Conservation (phyloP, 495 filamentous ascomycete genomes). For the Penicillium ucsense region DNA sequence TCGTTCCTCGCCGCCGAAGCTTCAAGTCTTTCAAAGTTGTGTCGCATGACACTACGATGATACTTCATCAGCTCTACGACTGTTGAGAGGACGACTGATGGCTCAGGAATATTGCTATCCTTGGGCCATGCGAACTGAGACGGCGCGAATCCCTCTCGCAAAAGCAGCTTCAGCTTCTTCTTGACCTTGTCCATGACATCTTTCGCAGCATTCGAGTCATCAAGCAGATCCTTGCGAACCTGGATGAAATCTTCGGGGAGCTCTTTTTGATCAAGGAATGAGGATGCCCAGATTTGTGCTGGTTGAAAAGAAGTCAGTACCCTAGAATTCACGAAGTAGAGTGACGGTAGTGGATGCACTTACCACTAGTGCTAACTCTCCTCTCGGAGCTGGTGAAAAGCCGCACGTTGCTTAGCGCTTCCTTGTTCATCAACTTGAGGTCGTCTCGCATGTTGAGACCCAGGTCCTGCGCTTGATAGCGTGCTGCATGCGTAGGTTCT, state of each 20-base stretch:
- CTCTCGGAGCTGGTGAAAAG: slow-evolving; percentile 93
- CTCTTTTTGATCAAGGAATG: slow-evolving; percentile 82
- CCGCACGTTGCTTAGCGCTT: slow-evolving; percentile 78
- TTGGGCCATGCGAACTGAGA: slow-evolving; percentile 97
- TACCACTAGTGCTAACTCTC: slow-evolving; percentile 81
- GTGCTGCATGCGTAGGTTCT: slow-evolving; percentile 92
- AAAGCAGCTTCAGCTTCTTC: slow-evolving; percentile 88
- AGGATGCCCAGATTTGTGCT: slow-evolving; percentile 92
- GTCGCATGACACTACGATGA: slow-evolving; percentile 84
- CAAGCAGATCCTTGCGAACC: slow-evolving; percentile 85
- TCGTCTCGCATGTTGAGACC: slow-evolving; percentile 95
- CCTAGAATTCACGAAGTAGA: too few relatives aligned
- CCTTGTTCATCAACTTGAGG: slow-evolving; percentile 83
- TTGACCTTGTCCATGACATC: slow-evolving; percentile 99
- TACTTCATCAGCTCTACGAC: slow-evolving; percentile 97
- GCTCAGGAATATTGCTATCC: slow-evolving; percentile 72
- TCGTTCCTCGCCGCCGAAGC: slow-evolving; percentile 34
- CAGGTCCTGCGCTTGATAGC: slow-evolving; percentile 90
- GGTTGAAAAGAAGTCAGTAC: background rate
- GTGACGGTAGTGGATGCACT: slow-evolving; percentile 12
- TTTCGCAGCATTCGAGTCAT: slow-evolving; percentile 98
- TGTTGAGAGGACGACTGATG: slow-evolving; percentile 77
- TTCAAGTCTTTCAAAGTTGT: slow-evolving; percentile 77
- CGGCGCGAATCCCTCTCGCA: slow-evolving; percentile 82
- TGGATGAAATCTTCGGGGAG: slow-evolving; percentile 73